Conservation (phyloP, 805 yeast genomes). For the Ogataea wickerhamii region DNA sequence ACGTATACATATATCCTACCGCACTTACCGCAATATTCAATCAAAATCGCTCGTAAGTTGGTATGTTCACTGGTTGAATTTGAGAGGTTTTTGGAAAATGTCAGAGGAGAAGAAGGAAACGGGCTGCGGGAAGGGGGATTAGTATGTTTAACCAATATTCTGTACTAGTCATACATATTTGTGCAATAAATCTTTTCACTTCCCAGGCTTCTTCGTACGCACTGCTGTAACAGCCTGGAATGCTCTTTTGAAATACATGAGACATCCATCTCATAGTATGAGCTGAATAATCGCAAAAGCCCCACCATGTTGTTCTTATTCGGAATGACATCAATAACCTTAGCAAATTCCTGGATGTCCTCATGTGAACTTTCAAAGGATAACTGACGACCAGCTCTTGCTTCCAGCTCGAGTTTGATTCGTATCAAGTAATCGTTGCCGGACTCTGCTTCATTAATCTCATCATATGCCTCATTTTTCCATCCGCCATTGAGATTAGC, state of each 20-base stretch:
- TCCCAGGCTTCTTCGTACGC: constrained; percentile 50
- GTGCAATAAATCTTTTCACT: constrained; percentile 41
- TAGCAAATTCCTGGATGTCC: constrained; percentile 29
- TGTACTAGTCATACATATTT: constrained; percentile 35
- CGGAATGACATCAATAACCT: constrained; percentile 28
- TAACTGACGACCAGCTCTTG: constrained; percentile 14
- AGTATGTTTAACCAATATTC: background rate
- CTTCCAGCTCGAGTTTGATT: constrained; percentile 36
- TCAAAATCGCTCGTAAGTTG: no score
- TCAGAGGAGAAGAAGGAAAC: no score
- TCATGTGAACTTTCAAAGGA: constrained; percentile 4
- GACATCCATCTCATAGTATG: constrained; percentile 32
- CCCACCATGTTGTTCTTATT: constrained; percentile 50
- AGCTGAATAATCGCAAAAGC: constrained; percentile 38
- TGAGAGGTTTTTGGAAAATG: no score
- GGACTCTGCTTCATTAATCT: constrained; percentile 38
- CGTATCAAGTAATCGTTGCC: constrained; percentile 45
- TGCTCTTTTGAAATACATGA: constrained; percentile 57
- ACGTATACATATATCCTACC: no score
- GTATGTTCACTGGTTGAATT: no score
- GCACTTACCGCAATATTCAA: no score
- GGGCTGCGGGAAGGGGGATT: no score
- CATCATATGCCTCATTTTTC: background rate
- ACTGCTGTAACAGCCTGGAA: constrained; percentile 43
- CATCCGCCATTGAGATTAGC: constrained; percentile 24